Conservation (phyloP, 2,329 filamentous ascomycete species). For the Penicillium italicum region DNA sequence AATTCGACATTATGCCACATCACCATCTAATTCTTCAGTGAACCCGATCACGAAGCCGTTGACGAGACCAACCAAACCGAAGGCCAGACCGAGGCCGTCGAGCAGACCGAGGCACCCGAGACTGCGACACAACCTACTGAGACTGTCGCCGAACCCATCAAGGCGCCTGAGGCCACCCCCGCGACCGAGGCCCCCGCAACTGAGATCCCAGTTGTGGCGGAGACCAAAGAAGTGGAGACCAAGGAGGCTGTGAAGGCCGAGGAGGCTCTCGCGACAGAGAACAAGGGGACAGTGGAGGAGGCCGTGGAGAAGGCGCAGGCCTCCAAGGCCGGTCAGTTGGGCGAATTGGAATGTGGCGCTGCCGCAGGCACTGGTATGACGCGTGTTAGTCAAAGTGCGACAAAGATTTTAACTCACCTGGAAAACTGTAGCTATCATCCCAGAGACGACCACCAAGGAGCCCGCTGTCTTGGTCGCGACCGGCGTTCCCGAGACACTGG, state of each 20-base stretch:
- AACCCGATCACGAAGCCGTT: slow-evolving; percentile 22
- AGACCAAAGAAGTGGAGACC: slow-evolving; percentile 9
- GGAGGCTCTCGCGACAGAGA: slow-evolving; percentile 3
- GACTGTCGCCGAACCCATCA: slow-evolving; percentile 7
- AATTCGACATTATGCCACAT: neutral
- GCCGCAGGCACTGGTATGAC: slow-evolving; percentile 19
- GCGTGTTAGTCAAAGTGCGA: neutral
- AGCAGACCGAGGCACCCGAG: slow-evolving; percentile 14
- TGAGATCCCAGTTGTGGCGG: slow-evolving; percentile 10
- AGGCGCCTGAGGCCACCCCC: slow-evolving; percentile 12
- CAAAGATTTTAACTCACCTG: neutral
- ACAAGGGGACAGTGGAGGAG: slow-evolving; percentile 15
- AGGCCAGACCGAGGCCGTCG: slow-evolving; percentile 17
- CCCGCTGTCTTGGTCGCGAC: slow-evolving; percentile 18
- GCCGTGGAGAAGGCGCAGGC: slow-evolving; percentile 24
- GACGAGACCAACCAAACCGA: slow-evolving; percentile 21
- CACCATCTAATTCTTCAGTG: slow-evolving; percentile 13
- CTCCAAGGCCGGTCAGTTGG: slow-evolving; percentile 20
- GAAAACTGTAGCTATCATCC: slow-evolving; percentile 17
- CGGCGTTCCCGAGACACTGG: slow-evolving; percentile 5
- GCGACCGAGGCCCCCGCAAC: neutral
- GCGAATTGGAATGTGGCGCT: slow-evolving; percentile 15
- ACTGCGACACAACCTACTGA: slow-evolving; percentile 5
- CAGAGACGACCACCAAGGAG: slow-evolving; percentile 20
- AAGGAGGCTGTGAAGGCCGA: slow-evolving; percentile 12